A percentile compares a stretch with the other conserved stretches of the same genome.
Conservation (phyloP, 2,329 filamentous ascomycete genomes). For the Clarireedia paspali region DNA sequence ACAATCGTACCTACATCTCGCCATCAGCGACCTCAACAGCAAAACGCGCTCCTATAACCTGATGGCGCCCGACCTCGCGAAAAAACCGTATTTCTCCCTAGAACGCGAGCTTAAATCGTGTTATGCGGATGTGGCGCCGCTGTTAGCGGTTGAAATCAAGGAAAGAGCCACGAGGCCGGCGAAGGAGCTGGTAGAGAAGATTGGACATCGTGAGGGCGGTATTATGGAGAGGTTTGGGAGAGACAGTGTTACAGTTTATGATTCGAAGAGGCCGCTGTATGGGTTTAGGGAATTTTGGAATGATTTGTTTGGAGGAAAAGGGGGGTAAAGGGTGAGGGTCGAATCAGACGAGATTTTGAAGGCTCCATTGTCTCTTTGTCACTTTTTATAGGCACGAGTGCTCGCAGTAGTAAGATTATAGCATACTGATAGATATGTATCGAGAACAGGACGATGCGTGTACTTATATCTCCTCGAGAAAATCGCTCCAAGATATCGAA, state of each 20-base stretch:
- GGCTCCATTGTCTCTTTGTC: neutral
- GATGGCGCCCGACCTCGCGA: constrained; percentile 85
- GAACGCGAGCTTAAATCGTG: constrained; percentile 74
- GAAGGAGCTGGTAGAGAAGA: constrained; percentile 34
- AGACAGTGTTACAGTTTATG: constrained; percentile 55
- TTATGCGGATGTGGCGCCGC: constrained; percentile 78
- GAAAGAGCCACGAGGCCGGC: constrained; percentile 50
- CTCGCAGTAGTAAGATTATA: too few relatives aligned
- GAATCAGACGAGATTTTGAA: neutral
- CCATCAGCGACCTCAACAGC: constrained; percentile 69
- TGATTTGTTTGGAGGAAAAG: constrained; percentile 52
- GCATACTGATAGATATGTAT: too few relatives aligned
- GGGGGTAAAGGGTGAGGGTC: neutral
- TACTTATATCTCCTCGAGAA: too few relatives aligned
- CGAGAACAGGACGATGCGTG: too few relatives aligned
- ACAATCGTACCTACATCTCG: constrained; percentile 64
- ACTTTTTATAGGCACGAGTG: neutral
- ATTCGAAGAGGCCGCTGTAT: constrained; percentile 69
- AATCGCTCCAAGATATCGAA: too few relatives aligned
- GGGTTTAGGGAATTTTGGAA: constrained; percentile 86
- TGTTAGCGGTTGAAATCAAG: constrained; percentile 63
- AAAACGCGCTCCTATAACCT: constrained; percentile 87
- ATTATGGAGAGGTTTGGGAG: constrained; percentile 56
- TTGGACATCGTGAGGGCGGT: constrained; percentile 38
- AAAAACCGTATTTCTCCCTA: constrained; percentile 84